Base-by-base conservation (phyloP, 164 flowering plant genomes). In the Amborella trichopoda region DNA sequence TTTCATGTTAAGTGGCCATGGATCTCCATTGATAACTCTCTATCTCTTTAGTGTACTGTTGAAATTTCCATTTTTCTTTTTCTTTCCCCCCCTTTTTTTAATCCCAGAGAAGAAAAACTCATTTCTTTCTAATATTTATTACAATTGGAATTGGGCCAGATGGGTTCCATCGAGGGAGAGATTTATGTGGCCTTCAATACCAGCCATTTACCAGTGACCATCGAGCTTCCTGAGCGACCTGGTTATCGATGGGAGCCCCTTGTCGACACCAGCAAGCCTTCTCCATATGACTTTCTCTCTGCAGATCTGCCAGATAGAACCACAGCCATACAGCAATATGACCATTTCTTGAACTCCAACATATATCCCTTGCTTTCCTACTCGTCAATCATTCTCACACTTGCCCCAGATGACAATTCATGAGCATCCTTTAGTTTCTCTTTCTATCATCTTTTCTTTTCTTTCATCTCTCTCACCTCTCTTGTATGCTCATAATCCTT, bases 331-430 rank as follows among this genome's bases (percentile, higher is more conserved):
- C 62, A 61, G 54, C 98, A 90, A 58, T 90, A 76, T 40, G 41
- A 76, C 0, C 86, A 83, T 47, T 86, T 90, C 58, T 78, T 83
- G 13, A 80, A 83, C 16, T 58, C 64, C 54, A 79, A 83, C 54
- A 33, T 73, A 26, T 86, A 90, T 45, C 98, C 95, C 0, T 81
- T 90, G 95, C 83, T 90, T 34, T 79, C 91, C 49, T 90, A 90
- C 56, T 83, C 98, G 41, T 86, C 95, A 26, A 78, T 90, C 49
- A 75, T 86, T 41, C 70, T 90, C 16, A 1, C 71, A 3, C 76
- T 73, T 34, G 36, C 56, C 13, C 80, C 82, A 0, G 87, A 73
- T 13, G 53, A n/a, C n/a, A n/a, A n/a, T n/a, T n/a, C n/a, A n/a
- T 30, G 34, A 30, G 34, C 34, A 30, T 30, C 34, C 14, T 30